phyloP scores from a whole-genome alignment of 352 stramenopile genomes.

The Peronospora farinosa region DNA sequence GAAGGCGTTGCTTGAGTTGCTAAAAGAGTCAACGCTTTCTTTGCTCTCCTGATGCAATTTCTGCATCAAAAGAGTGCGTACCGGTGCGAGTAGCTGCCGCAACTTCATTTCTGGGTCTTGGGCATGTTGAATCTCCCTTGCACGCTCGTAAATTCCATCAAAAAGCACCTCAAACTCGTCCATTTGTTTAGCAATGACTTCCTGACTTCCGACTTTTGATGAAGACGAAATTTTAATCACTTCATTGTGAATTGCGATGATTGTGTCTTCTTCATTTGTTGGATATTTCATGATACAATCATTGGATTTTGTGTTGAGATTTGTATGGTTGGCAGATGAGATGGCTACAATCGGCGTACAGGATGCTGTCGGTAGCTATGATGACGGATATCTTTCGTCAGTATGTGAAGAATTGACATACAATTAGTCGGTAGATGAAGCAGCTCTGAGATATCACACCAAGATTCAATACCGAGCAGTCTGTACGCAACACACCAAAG shows the following conservation, averaged over 20 bases:
- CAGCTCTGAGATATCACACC: too few species aligned
- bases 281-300: too few species aligned
- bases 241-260: constrained; percentile 1
- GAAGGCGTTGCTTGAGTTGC: constrained; percentile 14
- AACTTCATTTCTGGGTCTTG: constrained; percentile 37
- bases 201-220: not conserved
- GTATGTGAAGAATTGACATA: too few species aligned
- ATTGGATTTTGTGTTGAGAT: too few species aligned
- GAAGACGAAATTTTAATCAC: constrained; percentile 2
- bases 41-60: constrained; percentile 16
- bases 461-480: too few species aligned
- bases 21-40: constrained; percentile 15
- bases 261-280: too few species aligned
- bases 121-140: constrained; percentile 30
- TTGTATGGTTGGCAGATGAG: too few species aligned
- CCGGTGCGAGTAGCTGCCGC: constrained; percentile 42
- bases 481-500: too few species aligned
- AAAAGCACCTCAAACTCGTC: constrained; percentile 61
- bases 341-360: too few species aligned
- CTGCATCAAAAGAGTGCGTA: constrained; percentile 39
- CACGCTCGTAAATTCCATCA: constrained; percentile 37
- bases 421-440: too few species aligned
- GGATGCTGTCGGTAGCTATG: too few species aligned
- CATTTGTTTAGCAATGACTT: constrained; percentile 18
- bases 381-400: too few species aligned